Percentiles rank a stretch among this genome's conserved stretches.
Conservation (phyloP, 495 filamentous ascomycete genomes). For the Cercophora scortea region DNA sequence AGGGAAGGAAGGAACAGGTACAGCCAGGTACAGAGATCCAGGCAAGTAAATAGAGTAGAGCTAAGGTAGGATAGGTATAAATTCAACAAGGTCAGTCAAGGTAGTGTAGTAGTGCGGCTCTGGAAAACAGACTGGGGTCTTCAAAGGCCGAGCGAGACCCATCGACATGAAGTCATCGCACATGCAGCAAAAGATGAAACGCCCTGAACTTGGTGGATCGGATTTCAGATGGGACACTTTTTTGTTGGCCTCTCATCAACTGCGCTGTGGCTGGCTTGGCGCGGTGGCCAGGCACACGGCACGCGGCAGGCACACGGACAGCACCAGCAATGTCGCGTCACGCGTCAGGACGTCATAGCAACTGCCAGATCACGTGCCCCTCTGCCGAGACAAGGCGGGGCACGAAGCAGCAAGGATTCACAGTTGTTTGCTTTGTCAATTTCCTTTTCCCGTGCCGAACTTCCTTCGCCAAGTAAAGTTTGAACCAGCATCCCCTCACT, state of each 20-base stretch:
- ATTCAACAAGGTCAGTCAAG: too few relatives aligned
- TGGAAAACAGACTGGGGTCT: background rate
- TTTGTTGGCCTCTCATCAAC: background rate
- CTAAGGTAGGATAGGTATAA: too few relatives aligned
- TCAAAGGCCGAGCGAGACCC: background rate
- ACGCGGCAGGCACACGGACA: background rate
- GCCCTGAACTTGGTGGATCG: too few relatives aligned
- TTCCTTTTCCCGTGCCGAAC: too few relatives aligned
- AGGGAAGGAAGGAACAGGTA: too few relatives aligned
- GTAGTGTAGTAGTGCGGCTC: background rate
- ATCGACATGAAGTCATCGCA: background rate
- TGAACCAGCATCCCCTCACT: too few relatives aligned
- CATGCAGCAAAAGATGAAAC: background rate
- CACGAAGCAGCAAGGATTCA: too few relatives aligned
- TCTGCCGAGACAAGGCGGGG: too few relatives aligned
- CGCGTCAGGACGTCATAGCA: constrained; percentile 21
- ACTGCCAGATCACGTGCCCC: background rate
- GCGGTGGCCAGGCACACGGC: background rate
- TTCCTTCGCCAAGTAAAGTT: too few relatives aligned
- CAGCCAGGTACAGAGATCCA: too few relatives aligned
- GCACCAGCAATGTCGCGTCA: constrained; percentile 9
- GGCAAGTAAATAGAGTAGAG: too few relatives aligned
- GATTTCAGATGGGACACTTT: background rate
- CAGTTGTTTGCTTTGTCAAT: too few relatives aligned
- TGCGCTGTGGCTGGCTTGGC: background rate